A percentile compares a stretch with the other conserved stretches of the same genome.
phyloP scores from a whole-genome alignment of 495 filamentous ascomycete genomes.

The Hypoxylon perforatum region DNA sequence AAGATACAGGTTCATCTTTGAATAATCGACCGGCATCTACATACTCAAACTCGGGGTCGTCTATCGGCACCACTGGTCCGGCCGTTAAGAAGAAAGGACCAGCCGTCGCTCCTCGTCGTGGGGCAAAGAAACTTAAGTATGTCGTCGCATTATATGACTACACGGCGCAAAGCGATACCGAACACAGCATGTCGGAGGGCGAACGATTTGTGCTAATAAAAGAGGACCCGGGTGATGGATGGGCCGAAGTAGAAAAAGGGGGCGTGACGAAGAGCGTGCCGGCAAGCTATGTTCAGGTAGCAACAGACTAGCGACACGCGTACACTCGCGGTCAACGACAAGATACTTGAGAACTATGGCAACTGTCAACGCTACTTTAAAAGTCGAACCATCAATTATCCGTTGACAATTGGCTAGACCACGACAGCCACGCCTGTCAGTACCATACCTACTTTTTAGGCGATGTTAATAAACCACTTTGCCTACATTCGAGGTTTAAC shows the following conservation, averaged over 20 bases:
- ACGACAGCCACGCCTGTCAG: neutral
- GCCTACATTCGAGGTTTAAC: neutral
- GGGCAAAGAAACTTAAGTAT: slow-evolving; percentile 94
- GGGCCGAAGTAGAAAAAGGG: slow-evolving; percentile 94
- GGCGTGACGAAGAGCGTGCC: slow-evolving; percentile 94
- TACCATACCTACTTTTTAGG: slow-evolving; percentile 17
- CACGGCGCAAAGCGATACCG: slow-evolving; percentile 81
- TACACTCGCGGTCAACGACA: neutral
- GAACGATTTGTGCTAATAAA: slow-evolving; percentile 90
- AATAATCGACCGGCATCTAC: slow-evolving; percentile 68
- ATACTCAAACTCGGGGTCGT: slow-evolving; percentile 85
- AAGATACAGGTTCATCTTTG: slow-evolving; percentile 61
- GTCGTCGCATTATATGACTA: slow-evolving; percentile 96
- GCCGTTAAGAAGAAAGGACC: slow-evolving; percentile 88
- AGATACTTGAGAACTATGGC: too few relatives aligned
- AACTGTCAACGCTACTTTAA: too few relatives aligned
- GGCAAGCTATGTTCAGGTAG: slow-evolving; percentile 85
- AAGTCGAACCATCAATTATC: too few relatives aligned
- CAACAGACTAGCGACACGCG: slow-evolving; percentile 25
- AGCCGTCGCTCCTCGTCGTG: slow-evolving; percentile 88
- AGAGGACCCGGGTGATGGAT: slow-evolving; percentile 89
- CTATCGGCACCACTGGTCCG: slow-evolving; percentile 63
- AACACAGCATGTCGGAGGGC: slow-evolving; percentile 90
- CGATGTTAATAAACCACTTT: slow-evolving; percentile 16
- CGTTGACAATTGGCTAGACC: slow-evolving; percentile 23